Base-by-base conservation (phyloP, 495 filamentous ascomycete species). In the Niebla homalea region DNA sequence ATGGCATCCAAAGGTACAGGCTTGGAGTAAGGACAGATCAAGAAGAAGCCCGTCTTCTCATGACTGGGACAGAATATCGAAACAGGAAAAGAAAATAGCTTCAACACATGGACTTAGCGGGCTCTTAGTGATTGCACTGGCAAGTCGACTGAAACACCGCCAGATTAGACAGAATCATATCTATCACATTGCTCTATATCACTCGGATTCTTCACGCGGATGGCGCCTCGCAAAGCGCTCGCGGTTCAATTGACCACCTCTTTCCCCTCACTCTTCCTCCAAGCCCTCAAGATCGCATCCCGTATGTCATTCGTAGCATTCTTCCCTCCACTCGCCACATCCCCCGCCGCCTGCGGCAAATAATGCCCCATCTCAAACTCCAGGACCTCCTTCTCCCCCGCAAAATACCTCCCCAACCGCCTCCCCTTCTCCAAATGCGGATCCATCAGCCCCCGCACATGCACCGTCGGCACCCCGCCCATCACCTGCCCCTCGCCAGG, bases 361-460 rank as follows among this genome's bases (percentile, higher is more conserved):
- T 57, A 47, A 58, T 67, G 64, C 3, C 63, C 59, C 49, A 60
- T 53, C 3, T 49, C 40, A 45, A 62, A 61, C 50, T 59, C 58
- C 39, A 61, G 21, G 20, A 48, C 22, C n/a, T 37, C 43, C 35
- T 52, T 49, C 12, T 57, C 45, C 16, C 11, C 12, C 36, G 61
- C 60, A 52, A 60, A 65, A 53, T 53, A 57, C 18, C 53, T 46
- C 20, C 36, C 54, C 35, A 67, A 37, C 23, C 53, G 42, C 20
- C 57, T 54, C n/a, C 57, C 48, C 23, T 57, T 56, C 16, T 62
- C 57, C 21, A 46, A 19, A 44, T 55, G 60, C 37, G 57, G 63
- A 57, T 67, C 64, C 44, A 56, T 21, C 11, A 14, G 45, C 0
- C 64, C 64, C 35, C 61, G 25, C n/a, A 67, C 56, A 52, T 64